Evolutionary conservation across 1,284 basidiomycete genomes (phyloP).

Genomic region (Anthracocystis walkeri): DNA sequence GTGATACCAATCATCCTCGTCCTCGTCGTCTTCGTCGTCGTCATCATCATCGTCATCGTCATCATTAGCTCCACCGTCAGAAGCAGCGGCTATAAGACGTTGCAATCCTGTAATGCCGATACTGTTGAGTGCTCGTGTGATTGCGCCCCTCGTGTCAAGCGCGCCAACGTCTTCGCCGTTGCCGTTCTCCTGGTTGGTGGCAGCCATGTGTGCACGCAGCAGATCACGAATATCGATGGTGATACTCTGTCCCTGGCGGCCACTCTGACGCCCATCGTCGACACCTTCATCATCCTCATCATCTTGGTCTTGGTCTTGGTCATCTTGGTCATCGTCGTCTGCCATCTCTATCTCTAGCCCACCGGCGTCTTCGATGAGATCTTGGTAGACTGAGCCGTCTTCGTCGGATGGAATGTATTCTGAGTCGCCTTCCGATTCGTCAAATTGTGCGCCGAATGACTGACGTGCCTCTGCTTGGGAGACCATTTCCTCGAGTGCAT

Average conservation of each 20-base stretch:
- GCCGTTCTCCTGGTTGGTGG: conserved; percentile 13
- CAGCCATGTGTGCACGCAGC: conserved; percentile 40
- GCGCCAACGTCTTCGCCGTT: conserved; percentile 15
- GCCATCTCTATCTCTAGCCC: conserved; percentile 42
- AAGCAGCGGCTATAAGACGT: conserved; percentile 47
- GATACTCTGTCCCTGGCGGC: conserved; percentile 30
- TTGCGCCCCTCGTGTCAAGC: conserved; percentile 31
- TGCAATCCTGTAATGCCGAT: conserved; percentile 55
- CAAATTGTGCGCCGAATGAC: conserved; percentile 27
- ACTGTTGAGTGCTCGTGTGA: conserved; percentile 40
- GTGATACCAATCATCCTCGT: conserved; percentile 46
- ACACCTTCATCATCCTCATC: conserved; percentile 26
- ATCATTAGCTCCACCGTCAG: conserved; percentile 32
- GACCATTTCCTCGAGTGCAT: conserved; percentile 44
- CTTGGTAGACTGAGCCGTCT: conserved; percentile 30
- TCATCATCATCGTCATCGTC: conserved; percentile 47
- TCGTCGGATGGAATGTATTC: conserved; percentile 35
- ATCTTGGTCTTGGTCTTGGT: conserved; percentile 26
- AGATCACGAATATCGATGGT: conserved; percentile 53
- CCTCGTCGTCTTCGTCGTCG: conserved; percentile 46
- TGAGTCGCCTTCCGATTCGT: conserved; percentile 45
- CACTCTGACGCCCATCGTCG: conserved; percentile 15
- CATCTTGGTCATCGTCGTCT: conserved; percentile 38
- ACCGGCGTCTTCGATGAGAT: conserved; percentile 37
- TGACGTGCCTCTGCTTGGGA: conserved; percentile 41